Conservation (phyloP, 495 filamentous ascomycete species). For the Penicillium angulare region DNA sequence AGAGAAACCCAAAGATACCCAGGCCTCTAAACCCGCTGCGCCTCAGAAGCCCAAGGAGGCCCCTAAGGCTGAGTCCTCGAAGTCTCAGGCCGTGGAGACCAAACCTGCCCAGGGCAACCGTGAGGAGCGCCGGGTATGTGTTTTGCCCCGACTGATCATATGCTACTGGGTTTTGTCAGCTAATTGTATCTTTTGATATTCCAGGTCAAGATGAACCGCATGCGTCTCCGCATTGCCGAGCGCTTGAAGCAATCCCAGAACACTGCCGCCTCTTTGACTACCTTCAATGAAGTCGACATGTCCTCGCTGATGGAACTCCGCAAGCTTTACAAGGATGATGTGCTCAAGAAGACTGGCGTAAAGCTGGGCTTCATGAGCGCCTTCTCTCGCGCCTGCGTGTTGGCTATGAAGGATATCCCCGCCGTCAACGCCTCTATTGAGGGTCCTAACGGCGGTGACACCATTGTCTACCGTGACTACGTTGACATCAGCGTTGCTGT, state of each 20-base stretch:
- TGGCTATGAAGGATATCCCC: conserved; percentile 93
- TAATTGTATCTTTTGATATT: background rate
- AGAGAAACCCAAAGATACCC: conserved; percentile 43
- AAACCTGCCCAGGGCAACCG: conserved; percentile 62
- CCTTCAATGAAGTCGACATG: conserved; percentile 99
- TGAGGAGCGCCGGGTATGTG: conserved; percentile 82
- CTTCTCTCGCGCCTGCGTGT: conserved; percentile 85
- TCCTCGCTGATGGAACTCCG: conserved; percentile 96
- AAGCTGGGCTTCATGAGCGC: conserved; percentile 99
- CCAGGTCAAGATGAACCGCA: conserved; percentile 99
- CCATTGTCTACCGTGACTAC: conserved; percentile 96
- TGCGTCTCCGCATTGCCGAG: conserved; percentile 95
- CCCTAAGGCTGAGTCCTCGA: conserved; percentile 22
- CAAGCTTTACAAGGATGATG: conserved; percentile 92
- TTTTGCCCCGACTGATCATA: background rate
- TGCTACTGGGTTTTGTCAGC: background rate
- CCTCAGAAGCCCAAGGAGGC: conserved; percentile 42
- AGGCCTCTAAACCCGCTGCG: conserved; percentile 38
- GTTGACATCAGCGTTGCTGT: conserved; percentile 98
- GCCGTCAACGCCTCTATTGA: conserved; percentile 98
- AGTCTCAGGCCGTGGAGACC: conserved; percentile 22
- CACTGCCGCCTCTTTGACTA: conserved; percentile 94
- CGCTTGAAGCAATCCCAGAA: conserved; percentile 99
- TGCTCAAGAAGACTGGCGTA: conserved; percentile 92
- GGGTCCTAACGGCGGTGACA: conserved; percentile 90